Evolutionary conservation across 1,284 basidiomycete species (phyloP), one percentile per base, ranked within the genome.

Genomic region (Leccinum pallidistipes): DNA sequence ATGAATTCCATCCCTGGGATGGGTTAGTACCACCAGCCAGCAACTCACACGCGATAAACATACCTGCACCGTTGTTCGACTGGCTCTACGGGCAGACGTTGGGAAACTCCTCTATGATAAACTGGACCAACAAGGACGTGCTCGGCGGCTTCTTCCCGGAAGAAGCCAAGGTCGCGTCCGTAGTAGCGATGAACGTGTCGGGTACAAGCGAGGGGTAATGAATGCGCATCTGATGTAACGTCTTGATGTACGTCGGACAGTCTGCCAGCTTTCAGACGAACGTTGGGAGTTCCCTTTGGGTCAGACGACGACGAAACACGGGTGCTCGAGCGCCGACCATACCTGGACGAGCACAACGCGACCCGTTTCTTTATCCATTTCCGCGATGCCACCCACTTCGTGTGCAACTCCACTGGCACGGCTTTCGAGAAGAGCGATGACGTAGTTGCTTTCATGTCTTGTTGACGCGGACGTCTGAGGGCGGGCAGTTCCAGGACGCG

Each of bases 161-260:
- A n/a, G 81, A 77, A 1, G 79, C 72, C 24, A 81, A 66, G 4
- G 79, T 76, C 12, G 75, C 72, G 66, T 88, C 86, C 24, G 79
- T 70, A 0, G 80, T 65, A 14, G 87, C 83, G 31, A 93, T 68
- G 66, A 89, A 91, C 0, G 88, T 92, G 68, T 94, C 91, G 0
- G 91, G 91, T 7, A 95, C 84, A 5, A 97, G 79, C 11, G 77
- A 80, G 0, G 95, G 94, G 7, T 79, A 80, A 68, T 95, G 87
- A 9, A 94, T 73, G 64, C 88, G 85, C 79, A 97, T 84, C 68
- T 96, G 92, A 65, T 96, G 92, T 7, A 96, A 77, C 0, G 92
- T 94, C 72, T 92, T 94, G 61, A 93, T 86, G 67, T 94, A 97
- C 21, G 92, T 92, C 61, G 90, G 83, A 65, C 87, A 90, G 69